Evolutionary conservation across 2,329 filamentous ascomycete genomes (phyloP).

Genomic region (Microdochium paspali): DNA sequence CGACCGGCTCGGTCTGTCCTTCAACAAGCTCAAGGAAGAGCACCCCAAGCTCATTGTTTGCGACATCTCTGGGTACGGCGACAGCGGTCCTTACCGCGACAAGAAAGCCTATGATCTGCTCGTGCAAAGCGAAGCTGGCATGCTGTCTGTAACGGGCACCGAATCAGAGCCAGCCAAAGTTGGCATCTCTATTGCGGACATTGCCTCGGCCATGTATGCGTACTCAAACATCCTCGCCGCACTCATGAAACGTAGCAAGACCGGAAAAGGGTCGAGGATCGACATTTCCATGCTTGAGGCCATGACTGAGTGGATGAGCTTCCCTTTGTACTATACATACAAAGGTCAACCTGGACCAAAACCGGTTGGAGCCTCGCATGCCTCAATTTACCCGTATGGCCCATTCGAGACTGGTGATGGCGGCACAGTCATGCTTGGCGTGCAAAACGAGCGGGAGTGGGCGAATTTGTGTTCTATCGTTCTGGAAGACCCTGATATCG

Average conservation of each 20-base stretch:
- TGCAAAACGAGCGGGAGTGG: constrained; percentile 51
- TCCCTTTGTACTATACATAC: constrained; percentile 44
- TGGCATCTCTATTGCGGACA: constrained; percentile 45
- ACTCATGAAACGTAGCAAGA: constrained; percentile 35
- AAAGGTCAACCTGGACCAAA: constrained; percentile 30
- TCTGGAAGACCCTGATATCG: constrained; percentile 28
- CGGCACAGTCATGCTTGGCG: constrained; percentile 42
- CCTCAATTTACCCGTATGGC: constrained; percentile 46
- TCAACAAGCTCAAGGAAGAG: constrained; percentile 27
- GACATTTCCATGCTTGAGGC: constrained; percentile 50
- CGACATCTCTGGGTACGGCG: constrained; percentile 43
- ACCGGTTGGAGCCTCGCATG: constrained; percentile 40
- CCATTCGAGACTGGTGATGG: constrained; percentile 39
- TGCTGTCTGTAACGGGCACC: constrained; percentile 40
- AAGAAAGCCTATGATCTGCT: constrained; percentile 48
- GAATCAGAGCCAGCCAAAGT: constrained; percentile 35
- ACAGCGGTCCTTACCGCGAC: constrained; percentile 38
- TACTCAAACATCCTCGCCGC: constrained; percentile 41
- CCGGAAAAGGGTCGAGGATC: constrained; percentile 35
- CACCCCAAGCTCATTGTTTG: constrained; percentile 40
- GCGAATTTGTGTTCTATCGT: constrained; percentile 35
- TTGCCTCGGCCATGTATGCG: constrained; percentile 41
- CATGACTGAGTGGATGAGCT: constrained; percentile 51
- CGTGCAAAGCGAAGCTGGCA: constrained; percentile 42
- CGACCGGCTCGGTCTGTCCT: constrained; percentile 35